A percentile compares a stretch with the other conserved stretches of the same genome.
These are phyloP conservation scores for Termitomyces sp. DNA, from an alignment of 768 basidiomycete species.

Conservation along the genomic window DNA sequence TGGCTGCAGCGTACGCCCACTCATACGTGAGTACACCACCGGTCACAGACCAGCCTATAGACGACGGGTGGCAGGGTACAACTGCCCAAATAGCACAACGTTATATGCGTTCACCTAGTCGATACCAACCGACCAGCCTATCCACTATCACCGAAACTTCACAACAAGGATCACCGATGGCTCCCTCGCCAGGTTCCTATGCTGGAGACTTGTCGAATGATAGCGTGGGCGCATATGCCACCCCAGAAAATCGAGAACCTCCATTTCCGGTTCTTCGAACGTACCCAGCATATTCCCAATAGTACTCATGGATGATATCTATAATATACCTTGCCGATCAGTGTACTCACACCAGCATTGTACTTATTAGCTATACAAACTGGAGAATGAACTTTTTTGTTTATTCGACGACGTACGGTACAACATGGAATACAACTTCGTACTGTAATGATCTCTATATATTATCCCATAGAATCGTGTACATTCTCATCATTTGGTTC, in stretches of 20 bases:
- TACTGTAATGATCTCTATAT: neutral
- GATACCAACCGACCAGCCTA: constrained; percentile 15
- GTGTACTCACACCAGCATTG: neutral
- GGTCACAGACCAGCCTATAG: neutral
- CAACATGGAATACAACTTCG: neutral
- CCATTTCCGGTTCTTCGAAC: constrained; percentile 3
- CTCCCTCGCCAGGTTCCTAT: constrained; percentile 10
- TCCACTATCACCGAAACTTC: constrained; percentile 17
- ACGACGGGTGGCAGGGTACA: constrained; percentile 12
- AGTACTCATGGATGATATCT: neutral
- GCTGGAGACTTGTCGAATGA: constrained; percentile 5
- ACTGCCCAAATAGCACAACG: constrained; percentile 12
- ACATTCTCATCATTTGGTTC: neutral
- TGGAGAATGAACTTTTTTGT: neutral
- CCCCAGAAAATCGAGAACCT: constrained; percentile 1
- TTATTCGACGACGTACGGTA: neutral
- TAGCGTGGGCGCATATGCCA: neutral
- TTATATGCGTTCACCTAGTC: constrained; percentile 9
- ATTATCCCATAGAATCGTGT: no score
- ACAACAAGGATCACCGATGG: constrained; percentile 11
- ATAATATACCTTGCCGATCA: neutral
- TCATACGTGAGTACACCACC: constrained; percentile 3
- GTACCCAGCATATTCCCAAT: neutral
- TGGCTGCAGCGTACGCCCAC: constrained; percentile 5
- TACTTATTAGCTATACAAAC: neutral